Conservation (phyloP, 1,139 yeast species). For the Saccharomycopsis hybrid region DNA sequence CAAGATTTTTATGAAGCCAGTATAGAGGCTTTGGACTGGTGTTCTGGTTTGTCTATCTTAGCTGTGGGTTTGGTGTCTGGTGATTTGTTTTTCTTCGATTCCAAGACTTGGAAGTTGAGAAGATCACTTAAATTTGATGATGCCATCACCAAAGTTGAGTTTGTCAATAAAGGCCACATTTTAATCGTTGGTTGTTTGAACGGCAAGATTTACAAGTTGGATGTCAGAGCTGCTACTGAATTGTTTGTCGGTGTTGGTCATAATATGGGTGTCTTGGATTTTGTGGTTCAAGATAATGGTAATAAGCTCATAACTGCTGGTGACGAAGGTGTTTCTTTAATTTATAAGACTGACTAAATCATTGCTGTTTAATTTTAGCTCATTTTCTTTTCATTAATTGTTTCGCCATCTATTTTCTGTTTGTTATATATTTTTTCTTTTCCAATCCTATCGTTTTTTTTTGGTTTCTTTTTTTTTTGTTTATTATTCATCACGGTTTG, state of each 20-base stretch:
- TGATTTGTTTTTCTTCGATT: constrained; percentile 71
- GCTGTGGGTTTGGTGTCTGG: constrained; percentile 93
- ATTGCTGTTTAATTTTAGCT: too few relatives aligned
- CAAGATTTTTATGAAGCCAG: constrained; percentile 68
- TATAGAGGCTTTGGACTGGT: constrained; percentile 84
- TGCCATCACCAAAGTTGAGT: constrained; percentile 75
- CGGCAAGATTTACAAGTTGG: constrained; percentile 83
- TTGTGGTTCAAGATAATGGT: constrained; percentile 44
- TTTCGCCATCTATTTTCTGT: too few relatives aligned
- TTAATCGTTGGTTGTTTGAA: constrained; percentile 75
- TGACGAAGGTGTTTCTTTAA: constrained; percentile 89
- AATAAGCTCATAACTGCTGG: constrained; percentile 86
- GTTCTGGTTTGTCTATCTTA: constrained; percentile 50
- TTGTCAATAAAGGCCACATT: constrained; percentile 41
- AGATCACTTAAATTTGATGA: constrained; percentile 63
- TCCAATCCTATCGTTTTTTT: too few relatives aligned
- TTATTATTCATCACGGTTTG: too few relatives aligned
- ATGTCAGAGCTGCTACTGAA: constrained; percentile 84
- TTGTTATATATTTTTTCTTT: too few relatives aligned
- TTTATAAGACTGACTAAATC: constrained; percentile 38
- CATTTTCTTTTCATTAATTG: too few relatives aligned
- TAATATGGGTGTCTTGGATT: constrained; percentile 84
- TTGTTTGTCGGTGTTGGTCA: constrained; percentile 83
- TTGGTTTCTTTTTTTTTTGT: too few relatives aligned
- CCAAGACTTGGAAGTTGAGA: constrained; percentile 82